phyloP scores from a whole-genome alignment of 2,329 filamentous ascomycete genomes.

The Arachnopeziza araneosa region DNA sequence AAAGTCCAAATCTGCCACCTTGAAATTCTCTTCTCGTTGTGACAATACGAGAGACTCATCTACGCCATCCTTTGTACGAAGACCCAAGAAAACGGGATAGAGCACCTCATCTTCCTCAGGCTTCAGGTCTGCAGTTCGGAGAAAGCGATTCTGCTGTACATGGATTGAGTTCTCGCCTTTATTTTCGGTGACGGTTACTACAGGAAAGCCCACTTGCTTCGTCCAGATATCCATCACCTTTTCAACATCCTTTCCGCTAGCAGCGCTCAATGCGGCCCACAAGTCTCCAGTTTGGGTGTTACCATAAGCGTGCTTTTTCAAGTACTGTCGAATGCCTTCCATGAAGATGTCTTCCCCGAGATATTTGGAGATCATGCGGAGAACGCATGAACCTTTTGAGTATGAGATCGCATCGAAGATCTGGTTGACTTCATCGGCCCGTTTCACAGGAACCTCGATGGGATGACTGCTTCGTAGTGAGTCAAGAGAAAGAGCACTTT shows the following conservation, averaged over 20 bases:
- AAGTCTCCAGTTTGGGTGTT: slow-evolving; percentile 90
- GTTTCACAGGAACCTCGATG: slow-evolving; percentile 93
- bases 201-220: slow-evolving; percentile 90
- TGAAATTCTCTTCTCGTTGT: slow-evolving; percentile 70
- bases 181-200: slow-evolving; percentile 79
- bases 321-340: slow-evolving; percentile 82
- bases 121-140: slow-evolving; percentile 87
- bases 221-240: slow-evolving; percentile 95
- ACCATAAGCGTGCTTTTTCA: slow-evolving; percentile 94
- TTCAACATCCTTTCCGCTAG: slow-evolving; percentile 85
- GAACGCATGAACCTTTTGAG: slow-evolving; percentile 90
- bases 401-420: slow-evolving; percentile 98
- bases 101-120: slow-evolving; percentile 85
- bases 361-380: slow-evolving; percentile 96
- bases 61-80: slow-evolving; percentile 78
- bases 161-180: slow-evolving; percentile 66
- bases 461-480: slow-evolving; percentile 92
- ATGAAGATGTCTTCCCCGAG: slow-evolving; percentile 90
- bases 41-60: slow-evolving; percentile 67
- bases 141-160: slow-evolving; percentile 91
- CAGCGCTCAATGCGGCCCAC: slow-evolving; percentile 81
- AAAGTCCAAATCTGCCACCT: slow-evolving; percentile 75
- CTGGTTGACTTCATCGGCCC: slow-evolving; percentile 93
- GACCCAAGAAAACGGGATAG: slow-evolving; percentile 83
- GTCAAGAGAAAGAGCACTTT: slow-evolving; percentile 81